Base-by-base conservation (phyloP, 805 yeast genomes). In the Yueomyces sp. region DNA sequence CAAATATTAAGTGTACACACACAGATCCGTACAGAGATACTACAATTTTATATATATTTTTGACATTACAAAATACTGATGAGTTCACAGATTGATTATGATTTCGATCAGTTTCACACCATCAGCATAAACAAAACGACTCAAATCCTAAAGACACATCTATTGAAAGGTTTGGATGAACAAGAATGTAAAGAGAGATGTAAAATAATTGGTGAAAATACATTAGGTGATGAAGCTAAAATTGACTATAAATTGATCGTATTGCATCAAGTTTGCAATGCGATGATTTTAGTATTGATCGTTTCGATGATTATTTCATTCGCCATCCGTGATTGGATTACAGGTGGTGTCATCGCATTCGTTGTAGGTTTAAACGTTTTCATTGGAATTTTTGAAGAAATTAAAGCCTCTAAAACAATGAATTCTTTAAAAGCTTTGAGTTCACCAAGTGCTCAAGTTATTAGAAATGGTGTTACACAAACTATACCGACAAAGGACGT, bases 381-480 rank as follows among this genome's bases (percentile, higher is more conserved):
- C 4, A 97, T 92, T 34, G 99, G 99, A 0, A 83, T 90, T 59
- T 84, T 86, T 39, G 98, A 92, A 65, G 99, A 92, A 62, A 90
- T 87, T 59, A 75, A 96, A 56, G 85, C 95, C 2, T 96, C 94
- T 55, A 83, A 92, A 68, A 85, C 95, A 5, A 70, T 92, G 54
- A 94, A 88, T 62, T 96, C 97, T 0, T 73, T 92, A 50, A 88
- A 83, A 60, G 82, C 83, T 55, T 72, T 92, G 52, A 95, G 90
- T 27, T 97, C 98, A 1, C 96, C 95, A 12, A 85, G 81, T 55
- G 95, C 96, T 9, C 87, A 86, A 53, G 74, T 92, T 40, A 78
- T 94, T 7, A 74, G 99, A 61, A 78, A 76, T 53, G 86, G 86
- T 26, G 70, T 74, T 41, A 75, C 84, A 9, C 79, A 79, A 44